Evolutionary conservation across 805 yeast genomes (phyloP).

Genomic region (Nakazawaea siamensis): DNA sequence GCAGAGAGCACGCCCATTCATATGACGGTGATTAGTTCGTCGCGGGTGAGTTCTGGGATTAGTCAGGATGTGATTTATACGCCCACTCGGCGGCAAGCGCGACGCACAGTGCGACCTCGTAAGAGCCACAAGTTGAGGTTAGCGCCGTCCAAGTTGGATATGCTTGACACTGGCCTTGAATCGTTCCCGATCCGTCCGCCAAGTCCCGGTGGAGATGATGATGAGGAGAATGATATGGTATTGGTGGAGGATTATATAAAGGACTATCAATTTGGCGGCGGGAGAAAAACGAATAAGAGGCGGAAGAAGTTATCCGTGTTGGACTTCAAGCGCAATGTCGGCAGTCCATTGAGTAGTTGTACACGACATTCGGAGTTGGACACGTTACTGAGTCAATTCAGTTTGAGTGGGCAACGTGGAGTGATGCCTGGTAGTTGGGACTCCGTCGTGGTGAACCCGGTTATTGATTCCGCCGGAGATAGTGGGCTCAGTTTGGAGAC

Average conservation of each 20-base stretch:
- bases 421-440: background rate
- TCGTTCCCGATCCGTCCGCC: conserved; percentile 11
- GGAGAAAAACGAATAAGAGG: no score
- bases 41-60: no score
- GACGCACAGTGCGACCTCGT: no score
- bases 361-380: background rate
- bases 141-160: conserved; percentile 9
- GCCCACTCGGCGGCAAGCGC: no score
- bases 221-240: conserved; percentile 1
- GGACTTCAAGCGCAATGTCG: conserved; percentile 8
- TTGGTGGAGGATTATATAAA: conserved; percentile 10
- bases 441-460: background rate
- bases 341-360: no score
- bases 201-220: background rate
- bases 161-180: conserved; percentile 8
- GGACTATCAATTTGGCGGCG: no score
- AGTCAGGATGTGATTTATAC: no score
- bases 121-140: conserved; percentile 2
- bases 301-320: conserved; percentile 6
- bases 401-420: background rate
- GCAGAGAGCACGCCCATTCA: no score
- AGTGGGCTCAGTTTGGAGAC: no score
- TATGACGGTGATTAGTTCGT: no score
- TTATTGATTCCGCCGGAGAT: no score
- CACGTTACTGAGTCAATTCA: conserved; percentile 1